Evolutionary conservation across 805 yeast genomes (phyloP), one percentile per base, ranked within the genome.

Genomic region (Monosporozyma aerobia): DNA sequence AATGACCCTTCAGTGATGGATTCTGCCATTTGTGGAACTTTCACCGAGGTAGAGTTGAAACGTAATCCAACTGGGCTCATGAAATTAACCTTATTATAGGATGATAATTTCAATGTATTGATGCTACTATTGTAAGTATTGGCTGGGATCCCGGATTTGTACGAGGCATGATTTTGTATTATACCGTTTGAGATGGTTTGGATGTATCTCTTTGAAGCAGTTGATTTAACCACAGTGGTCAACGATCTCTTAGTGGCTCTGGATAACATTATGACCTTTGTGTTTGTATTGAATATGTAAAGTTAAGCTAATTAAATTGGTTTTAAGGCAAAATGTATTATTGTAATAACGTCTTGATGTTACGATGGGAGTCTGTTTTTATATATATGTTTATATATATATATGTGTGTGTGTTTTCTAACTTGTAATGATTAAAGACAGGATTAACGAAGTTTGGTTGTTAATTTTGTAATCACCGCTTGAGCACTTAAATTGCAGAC

Each of bases 11-110:
- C 99, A 44, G 97, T 88, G 67, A 94, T 85, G 49, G 97, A 90
- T 74, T 94, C 99, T 45, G 99, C 98, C 97, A 94, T 90, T 59
- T 88, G 95, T 48, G 99, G 99, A 23, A 94, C 98, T 71, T 90
- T 87, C 51, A 92, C 95, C 48, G 67, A 70, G 56, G 74, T 75
- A 41, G 76, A 69, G 54, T 71, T 68, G 57, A 57, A 66, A 59
- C 75, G 70, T 48, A 49, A 44, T 10, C 43, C 43, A 29, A 41
- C 27, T 39, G 30, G 30, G 11, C 27, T 35, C 14, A 48, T 14
- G 14, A 37, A 11, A 14, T 37, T 39, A 22, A 19, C 19, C 5
- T 45, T 43, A 23, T 43, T 43, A 43, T 40, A 16, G 25, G 9
- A 44, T 16, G 33, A 30, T 35, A 35, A 35, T 35, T 19, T 40